Evolutionary conservation across 768 basidiomycete genomes (phyloP).

Genomic region (Hemileccinum impolitum): DNA sequence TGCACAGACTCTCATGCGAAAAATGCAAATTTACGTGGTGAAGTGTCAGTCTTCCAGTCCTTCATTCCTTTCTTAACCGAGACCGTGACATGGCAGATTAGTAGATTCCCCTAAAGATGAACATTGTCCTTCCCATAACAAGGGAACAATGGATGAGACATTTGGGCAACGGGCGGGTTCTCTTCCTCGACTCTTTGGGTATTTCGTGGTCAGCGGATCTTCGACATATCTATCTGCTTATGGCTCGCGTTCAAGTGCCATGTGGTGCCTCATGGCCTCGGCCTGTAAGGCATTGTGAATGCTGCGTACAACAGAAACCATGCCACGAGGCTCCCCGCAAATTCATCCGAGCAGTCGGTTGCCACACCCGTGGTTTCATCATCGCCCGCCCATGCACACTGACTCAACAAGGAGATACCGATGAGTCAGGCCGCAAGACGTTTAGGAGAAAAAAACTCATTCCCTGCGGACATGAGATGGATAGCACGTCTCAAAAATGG

Average conservation of each 20-base stretch:
- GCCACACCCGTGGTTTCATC: constrained; percentile 23
- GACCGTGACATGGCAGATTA: constrained; percentile 19
- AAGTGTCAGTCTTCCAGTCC: constrained; percentile 11
- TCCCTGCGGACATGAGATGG: constrained; percentile 23
- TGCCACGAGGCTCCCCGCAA: constrained; percentile 10
- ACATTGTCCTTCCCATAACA: constrained; percentile 31
- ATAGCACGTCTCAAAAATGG: constrained; percentile 12
- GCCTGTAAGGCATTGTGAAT: constrained; percentile 8
- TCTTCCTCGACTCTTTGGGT: constrained; percentile 7
- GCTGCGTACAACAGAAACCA: constrained; percentile 8
- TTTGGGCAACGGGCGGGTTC: not conserved
- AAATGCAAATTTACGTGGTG: constrained; percentile 23
- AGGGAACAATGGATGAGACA: constrained; percentile 31
- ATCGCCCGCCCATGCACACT: constrained; percentile 3
- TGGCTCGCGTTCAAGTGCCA: constrained; percentile 14
- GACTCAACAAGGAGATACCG: constrained; percentile 13
- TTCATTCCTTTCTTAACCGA: constrained; percentile 19
- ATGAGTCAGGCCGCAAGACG: constrained; percentile 10
- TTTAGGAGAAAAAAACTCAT: constrained; percentile 15
- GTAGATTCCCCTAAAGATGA: constrained; percentile 14
- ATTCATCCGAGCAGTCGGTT: constrained; percentile 15
- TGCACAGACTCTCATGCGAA: constrained; percentile 9
- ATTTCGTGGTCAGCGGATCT: constrained; percentile 12
- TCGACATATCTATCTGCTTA: constrained; percentile 15
- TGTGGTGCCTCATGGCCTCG: constrained; percentile 14